A percentile compares a stretch with the other conserved stretches of the same genome.
These are phyloP conservation scores for Cicer cuneatum DNA, from an alignment of 306 rosid genomes.

Conservation along the genomic window DNA sequence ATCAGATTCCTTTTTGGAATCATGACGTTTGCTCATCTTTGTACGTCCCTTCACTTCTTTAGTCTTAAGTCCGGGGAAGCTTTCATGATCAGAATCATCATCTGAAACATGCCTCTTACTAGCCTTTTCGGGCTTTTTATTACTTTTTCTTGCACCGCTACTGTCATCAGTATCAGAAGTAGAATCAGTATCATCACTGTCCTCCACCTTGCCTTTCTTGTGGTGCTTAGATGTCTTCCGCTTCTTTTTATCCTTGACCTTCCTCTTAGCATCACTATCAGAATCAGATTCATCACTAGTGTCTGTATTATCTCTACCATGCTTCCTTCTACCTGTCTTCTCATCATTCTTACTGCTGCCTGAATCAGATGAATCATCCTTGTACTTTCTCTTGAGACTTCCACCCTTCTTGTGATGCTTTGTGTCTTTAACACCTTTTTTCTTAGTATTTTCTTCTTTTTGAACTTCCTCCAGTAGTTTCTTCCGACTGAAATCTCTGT, in stretches of 20 bases:
- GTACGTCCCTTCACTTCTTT: slow-evolving; percentile 45
- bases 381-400: slow-evolving; percentile 55
- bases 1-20: slow-evolving; percentile 64
- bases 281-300: slow-evolving; percentile 59
- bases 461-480: slow-evolving; percentile 56
- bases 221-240: slow-evolving; percentile 42
- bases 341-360: slow-evolving; percentile 52
- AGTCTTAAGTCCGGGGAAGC: slow-evolving; percentile 40
- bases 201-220: slow-evolving; percentile 52
- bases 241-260: slow-evolving; percentile 54
- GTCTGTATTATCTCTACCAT: slow-evolving; percentile 32
- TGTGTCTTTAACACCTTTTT: slow-evolving; percentile 55
- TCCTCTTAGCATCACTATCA: slow-evolving; percentile 58
- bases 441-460: slow-evolving; percentile 58
- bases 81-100: slow-evolving; percentile 48
- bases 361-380: slow-evolving; percentile 64
- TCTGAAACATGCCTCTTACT: slow-evolving; percentile 41
- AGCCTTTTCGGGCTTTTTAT: slow-evolving; percentile 30
- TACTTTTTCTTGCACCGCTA: slow-evolving; percentile 28
- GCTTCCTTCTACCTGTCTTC: slow-evolving; percentile 54
- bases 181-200: slow-evolving; percentile 55
- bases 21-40: slow-evolving; percentile 41
- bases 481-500: slow-evolving; percentile 68
- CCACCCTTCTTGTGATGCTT: slow-evolving; percentile 56
- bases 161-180: slow-evolving; percentile 44